phyloP scores from a whole-genome alignment of 768 basidiomycete genomes.

The Suillus variegatus region DNA sequence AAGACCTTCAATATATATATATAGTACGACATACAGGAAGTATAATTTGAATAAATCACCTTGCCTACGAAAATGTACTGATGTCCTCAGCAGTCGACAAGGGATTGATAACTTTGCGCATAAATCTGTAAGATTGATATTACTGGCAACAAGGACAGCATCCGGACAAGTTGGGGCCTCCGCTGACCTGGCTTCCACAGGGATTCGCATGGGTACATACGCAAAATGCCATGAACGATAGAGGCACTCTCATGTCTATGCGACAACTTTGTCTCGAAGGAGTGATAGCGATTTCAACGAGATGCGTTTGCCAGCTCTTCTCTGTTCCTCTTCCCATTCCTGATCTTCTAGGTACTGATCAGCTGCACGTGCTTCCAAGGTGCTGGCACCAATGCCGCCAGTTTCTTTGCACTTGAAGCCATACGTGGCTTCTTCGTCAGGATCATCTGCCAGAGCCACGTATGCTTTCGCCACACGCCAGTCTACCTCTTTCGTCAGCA shows the following conservation, averaged over 20 bases:
- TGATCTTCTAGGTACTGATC: constrained; percentile 65
- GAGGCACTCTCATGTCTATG: not conserved
- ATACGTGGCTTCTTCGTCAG: constrained; percentile 22
- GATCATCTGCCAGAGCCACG: constrained; percentile 59
- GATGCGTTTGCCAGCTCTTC: constrained; percentile 28
- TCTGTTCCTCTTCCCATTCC: constrained; percentile 59
- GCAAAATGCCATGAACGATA: not conserved
- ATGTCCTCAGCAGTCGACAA: not conserved
- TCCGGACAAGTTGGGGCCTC: not conserved
- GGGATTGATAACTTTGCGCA: not conserved
- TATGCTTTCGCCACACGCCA: constrained; percentile 68
- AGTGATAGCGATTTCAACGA: not conserved
- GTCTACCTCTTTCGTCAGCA: constrained; percentile 69
- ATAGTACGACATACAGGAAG: not conserved
- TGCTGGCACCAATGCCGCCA: constrained; percentile 16
- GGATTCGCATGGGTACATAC: not conserved
- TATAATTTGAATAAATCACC: not conserved
- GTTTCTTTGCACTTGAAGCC: constrained; percentile 28
- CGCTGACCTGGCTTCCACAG: not conserved
- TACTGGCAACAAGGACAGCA: not conserved
- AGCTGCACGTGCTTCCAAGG: constrained; percentile 53
- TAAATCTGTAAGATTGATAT: not conserved
- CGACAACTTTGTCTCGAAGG: not conserved
- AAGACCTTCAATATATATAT: not conserved
- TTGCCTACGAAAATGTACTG: not conserved